Percentiles rank a stretch among this genome's conserved stretches.
phyloP scores from a whole-genome alignment of 2,329 filamentous ascomycete genomes.

The Colletotrichum tanaceti region DNA sequence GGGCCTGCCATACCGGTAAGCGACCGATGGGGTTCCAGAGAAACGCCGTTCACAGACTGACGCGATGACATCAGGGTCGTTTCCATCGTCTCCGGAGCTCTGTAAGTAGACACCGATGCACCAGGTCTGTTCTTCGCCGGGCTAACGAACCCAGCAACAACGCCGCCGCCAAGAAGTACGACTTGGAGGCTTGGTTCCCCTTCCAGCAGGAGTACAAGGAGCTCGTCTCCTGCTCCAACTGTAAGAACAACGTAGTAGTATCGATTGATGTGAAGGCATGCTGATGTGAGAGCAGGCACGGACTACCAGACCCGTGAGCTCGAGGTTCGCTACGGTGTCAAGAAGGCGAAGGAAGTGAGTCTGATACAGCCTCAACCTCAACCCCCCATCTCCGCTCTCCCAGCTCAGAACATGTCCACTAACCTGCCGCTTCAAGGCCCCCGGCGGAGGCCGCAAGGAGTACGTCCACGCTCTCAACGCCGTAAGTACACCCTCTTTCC shows the following conservation, averaged over 20 bases:
- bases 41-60: not conserved
- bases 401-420: not conserved
- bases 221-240: conserved; percentile 97
- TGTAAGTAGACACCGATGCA: conserved; percentile 51
- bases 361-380: no score
- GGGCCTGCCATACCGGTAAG: conserved; percentile 80
- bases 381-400: not conserved
- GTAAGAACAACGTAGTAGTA: conserved; percentile 72
- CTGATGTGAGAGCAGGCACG: conserved; percentile 33
- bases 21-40: not conserved
- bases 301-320: conserved; percentile 86
- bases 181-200: conserved; percentile 96
- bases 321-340: conserved; percentile 90
- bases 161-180: conserved; percentile 89
- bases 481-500: conserved; percentile 58
- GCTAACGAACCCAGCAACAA: conserved; percentile 49
- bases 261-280: not conserved
- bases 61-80: conserved; percentile 65
- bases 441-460: conserved; percentile 71
- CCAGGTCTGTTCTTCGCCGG: no score
- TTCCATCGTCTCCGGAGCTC: conserved; percentile 92
- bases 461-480: conserved; percentile 96
- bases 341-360: conserved; percentile 59
- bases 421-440: conserved; percentile 30
- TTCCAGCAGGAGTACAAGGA: conserved; percentile 99